Conservation (phyloP, 2,329 filamentous ascomycete species). For the Verticillium dahliae region DNA sequence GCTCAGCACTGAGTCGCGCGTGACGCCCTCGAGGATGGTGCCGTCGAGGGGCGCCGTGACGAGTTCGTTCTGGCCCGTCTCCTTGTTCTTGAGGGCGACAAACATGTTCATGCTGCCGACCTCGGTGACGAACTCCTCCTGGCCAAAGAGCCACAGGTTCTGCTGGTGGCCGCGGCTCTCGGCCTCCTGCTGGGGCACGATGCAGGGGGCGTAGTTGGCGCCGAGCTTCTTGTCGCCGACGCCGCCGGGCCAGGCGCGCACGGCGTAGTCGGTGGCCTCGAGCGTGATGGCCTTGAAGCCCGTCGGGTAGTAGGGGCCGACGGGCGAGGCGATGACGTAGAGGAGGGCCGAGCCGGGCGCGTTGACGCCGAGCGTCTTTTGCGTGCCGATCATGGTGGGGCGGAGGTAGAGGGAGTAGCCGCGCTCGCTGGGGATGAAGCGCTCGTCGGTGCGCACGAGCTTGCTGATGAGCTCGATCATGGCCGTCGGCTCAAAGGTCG, state of each 20-base stretch:
- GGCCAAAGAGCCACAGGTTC: conserved; percentile 95
- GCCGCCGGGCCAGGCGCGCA: conserved; percentile 95
- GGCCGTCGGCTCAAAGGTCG: conserved; percentile 69
- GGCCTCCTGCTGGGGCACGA: conserved; percentile 90
- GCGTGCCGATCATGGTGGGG: conserved; percentile 95
- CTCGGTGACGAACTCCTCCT: conserved; percentile 93
- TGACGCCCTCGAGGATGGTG: conserved; percentile 93
- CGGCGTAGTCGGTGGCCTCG: conserved; percentile 93
- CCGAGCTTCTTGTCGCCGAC: conserved; percentile 98
- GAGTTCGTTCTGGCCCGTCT: conserved; percentile 85
- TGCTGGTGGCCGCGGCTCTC: conserved; percentile 91
- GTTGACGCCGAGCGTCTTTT: conserved; percentile 86
- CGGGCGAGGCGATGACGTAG: conserved; percentile 91
- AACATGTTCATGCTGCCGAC: conserved; percentile 99
- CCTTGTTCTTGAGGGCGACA: conserved; percentile 74
- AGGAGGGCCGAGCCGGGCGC: conserved; percentile 88
- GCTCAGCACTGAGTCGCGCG: conserved; percentile 80
- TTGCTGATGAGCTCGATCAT: conserved; percentile 77
- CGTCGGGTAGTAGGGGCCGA: conserved; percentile 96
- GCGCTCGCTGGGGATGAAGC: conserved; percentile 79
- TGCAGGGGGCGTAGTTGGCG: conserved; percentile 98
- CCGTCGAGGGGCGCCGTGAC: conserved; percentile 94
- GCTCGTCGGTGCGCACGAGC: conserved; percentile 73
- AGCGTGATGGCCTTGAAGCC: conserved; percentile 96
- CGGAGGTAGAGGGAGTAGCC: conserved; percentile 95